Percentiles rank a stretch among this genome's conserved stretches.
phyloP scores from a whole-genome alignment of 2,329 filamentous ascomycete genomes.

The Curvularia sp. region DNA sequence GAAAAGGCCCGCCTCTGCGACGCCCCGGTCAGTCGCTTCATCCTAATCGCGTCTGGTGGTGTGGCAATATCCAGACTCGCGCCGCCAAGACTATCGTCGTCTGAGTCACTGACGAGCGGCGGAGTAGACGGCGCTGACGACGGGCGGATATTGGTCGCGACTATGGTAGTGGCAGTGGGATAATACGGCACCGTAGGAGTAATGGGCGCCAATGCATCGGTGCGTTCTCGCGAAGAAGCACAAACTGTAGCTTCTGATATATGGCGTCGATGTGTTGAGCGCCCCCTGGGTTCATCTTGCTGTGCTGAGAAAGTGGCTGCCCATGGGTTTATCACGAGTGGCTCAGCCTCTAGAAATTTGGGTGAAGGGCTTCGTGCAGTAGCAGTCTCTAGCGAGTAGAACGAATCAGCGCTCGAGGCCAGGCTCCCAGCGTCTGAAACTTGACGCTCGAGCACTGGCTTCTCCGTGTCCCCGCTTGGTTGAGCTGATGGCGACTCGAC shows the following conservation, averaged over 20 bases:
- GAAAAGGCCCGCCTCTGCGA: constrained; percentile 67
- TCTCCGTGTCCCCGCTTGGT: constrained; percentile 11
- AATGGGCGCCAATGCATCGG: constrained; percentile 24
- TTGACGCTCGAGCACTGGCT: constrained; percentile 29
- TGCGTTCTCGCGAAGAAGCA: constrained; percentile 27
- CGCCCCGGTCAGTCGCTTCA: constrained; percentile 58
- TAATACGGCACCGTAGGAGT: constrained; percentile 36
- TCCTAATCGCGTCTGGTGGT: constrained; percentile 49
- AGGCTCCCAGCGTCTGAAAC: constrained; percentile 45
- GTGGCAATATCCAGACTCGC: constrained; percentile 51
- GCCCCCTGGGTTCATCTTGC: constrained; percentile 34
- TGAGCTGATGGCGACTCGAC: constrained; percentile 26
- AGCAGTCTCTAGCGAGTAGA: constrained; percentile 45
- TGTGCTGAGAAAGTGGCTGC: constrained; percentile 15
- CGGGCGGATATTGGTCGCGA: constrained; percentile 31
- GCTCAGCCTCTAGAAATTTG: constrained; percentile 43
- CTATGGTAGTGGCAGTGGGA: constrained; percentile 26
- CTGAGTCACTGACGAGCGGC: constrained; percentile 54
- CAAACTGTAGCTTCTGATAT: constrained; percentile 49
- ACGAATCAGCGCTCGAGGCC: constrained; percentile 48
- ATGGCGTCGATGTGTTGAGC: constrained; percentile 46
- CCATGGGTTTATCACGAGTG: constrained; percentile 42
- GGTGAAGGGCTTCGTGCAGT: constrained; percentile 39
- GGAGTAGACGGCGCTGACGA: constrained; percentile 54
- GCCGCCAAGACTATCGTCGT: constrained; percentile 53